Percentiles rank a stretch among this genome's conserved stretches.
These are phyloP conservation scores for Musa itinerans DNA, from an alignment of 176 grass and related monocot genomes.

Conservation along the genomic window DNA sequence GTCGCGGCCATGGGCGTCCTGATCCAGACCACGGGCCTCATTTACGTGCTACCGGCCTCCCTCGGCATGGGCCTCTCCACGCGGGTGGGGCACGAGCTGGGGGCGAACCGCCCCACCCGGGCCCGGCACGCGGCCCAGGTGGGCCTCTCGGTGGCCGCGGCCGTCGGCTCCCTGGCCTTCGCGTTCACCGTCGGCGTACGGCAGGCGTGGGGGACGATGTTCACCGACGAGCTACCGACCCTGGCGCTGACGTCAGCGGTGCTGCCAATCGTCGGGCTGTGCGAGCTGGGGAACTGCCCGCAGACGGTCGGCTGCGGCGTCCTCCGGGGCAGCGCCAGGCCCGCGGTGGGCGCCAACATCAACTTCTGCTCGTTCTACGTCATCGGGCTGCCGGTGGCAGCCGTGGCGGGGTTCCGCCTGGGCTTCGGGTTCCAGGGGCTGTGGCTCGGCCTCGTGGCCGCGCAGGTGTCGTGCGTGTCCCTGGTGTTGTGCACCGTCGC, in stretches of 20 bases:
- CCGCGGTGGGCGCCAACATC: constrained; percentile 2
- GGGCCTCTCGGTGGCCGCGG: neutral
- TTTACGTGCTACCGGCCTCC: constrained; percentile 11
- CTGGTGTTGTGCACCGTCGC: neutral
- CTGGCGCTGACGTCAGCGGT: constrained; percentile 5
- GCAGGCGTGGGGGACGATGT: constrained; percentile 7
- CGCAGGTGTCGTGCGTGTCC: constrained; percentile 9
- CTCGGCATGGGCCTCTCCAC: constrained; percentile 17
- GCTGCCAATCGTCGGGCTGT: constrained; percentile 15
- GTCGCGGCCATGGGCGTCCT: constrained; percentile 18
- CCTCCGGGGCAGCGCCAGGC: constrained; percentile 7
- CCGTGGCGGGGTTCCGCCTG: neutral
- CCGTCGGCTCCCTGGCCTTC: neutral
- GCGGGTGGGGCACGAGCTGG: constrained; percentile 19
- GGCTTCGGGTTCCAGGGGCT: constrained; percentile 6
- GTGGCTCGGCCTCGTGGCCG: constrained; percentile 13
- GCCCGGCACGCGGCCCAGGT: neutral
- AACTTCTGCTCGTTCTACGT: constrained; percentile 20
- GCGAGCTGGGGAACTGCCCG: constrained; percentile 16
- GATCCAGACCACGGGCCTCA: constrained; percentile 20
- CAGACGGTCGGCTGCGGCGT: constrained; percentile 15
- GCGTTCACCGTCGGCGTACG: constrained; percentile 1
- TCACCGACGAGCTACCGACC: neutral
- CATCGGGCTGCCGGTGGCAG: constrained; percentile 9
- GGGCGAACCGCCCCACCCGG: neutral